Conservation (phyloP, 2,329 filamentous ascomycete species). For the Phaeosphaeriaceae sp. region DNA sequence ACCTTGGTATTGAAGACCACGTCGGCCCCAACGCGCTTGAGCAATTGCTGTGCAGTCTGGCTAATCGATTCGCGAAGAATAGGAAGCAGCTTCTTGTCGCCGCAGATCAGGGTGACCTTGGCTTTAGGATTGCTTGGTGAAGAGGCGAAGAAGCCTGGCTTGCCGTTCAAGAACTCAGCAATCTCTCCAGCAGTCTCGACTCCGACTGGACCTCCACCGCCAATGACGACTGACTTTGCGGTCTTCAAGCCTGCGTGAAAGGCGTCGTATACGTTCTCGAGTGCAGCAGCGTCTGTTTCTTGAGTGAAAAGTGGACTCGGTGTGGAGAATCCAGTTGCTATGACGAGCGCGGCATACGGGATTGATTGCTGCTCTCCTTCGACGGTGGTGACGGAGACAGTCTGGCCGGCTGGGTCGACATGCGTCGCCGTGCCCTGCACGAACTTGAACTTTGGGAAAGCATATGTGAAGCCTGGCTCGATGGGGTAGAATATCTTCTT, state of each 20-base stretch:
- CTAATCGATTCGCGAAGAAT: constrained; percentile 52
- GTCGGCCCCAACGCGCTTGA: constrained; percentile 57
- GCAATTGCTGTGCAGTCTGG: constrained; percentile 55
- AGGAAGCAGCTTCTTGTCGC: constrained; percentile 53
- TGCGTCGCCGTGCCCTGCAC: constrained; percentile 59
- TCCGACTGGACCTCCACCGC: constrained; percentile 58
- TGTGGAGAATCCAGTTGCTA: constrained; percentile 62
- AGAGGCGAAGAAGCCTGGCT: constrained; percentile 44
- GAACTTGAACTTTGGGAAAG: constrained; percentile 57
- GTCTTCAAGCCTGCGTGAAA: constrained; percentile 46
- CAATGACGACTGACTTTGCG: constrained; percentile 56
- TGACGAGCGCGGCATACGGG: constrained; percentile 61
- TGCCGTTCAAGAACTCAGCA: constrained; percentile 51
- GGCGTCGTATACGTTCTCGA: constrained; percentile 42
- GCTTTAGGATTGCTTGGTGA: constrained; percentile 49
- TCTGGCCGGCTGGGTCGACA: constrained; percentile 55
- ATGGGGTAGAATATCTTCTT: constrained; percentile 61
- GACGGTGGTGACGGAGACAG: constrained; percentile 49
- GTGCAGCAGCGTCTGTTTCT: constrained; percentile 35
- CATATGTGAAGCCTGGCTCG: constrained; percentile 60
- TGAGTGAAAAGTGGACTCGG: constrained; percentile 56
- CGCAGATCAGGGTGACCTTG: constrained; percentile 55
- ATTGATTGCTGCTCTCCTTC: constrained; percentile 45
- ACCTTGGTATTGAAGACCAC: constrained; percentile 52
- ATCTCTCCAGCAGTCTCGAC: constrained; percentile 60